Base-by-base conservation (phyloP, 371 early-diverging fungal genomes). In the Umbelopsis sp. region DNA sequence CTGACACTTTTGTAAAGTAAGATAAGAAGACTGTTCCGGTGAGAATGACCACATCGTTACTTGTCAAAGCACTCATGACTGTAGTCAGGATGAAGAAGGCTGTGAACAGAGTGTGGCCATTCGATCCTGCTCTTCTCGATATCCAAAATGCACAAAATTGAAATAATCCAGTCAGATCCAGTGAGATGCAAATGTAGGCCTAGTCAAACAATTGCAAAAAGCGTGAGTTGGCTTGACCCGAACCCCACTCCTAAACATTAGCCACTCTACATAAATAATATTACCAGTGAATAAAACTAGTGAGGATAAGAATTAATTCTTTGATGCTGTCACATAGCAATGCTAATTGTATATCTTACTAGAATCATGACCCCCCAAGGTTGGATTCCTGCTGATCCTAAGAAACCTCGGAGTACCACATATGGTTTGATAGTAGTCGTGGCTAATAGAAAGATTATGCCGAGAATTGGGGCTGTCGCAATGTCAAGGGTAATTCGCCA, bases 151-250 rank as follows among this genome's bases (percentile, higher is more conserved):
- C 92, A 45, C 85, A 81, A 68, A 82, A 89, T 69, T 85, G 86
- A 51, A 93, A 87, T 16, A 93, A 77, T 11, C 93, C 93, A 22
- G 94, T 92, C 71, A 90, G 78, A 73, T 95, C 94, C 12, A 93
- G 81, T 14, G 92, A 91, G n/a, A 93, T 89, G 71, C 95, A 93
- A 45, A 93, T 88, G 71, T 92, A 94, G 0, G 93, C 93, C 85
- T 86, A 65, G 29, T 29, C 8, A 35, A 29, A 35, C 22, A 22
- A 22, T 22, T 22, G 18, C 20, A 44, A 67, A 63, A 35, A 44
- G n/a, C 6, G 25, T 45, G 45, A 48, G 48, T 48, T 41, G 12
- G 41, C 7, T 41, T 41, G 41, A 41, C 48, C 14, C 48, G 48
- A 48, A 48, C n/a, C 48, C 48, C n/a, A 48, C 18, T 20, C 12